These are phyloP conservation scores for Vigna mungo DNA, from an alignment of 306 rosid genomes.

Conservation along the genomic window DNA sequence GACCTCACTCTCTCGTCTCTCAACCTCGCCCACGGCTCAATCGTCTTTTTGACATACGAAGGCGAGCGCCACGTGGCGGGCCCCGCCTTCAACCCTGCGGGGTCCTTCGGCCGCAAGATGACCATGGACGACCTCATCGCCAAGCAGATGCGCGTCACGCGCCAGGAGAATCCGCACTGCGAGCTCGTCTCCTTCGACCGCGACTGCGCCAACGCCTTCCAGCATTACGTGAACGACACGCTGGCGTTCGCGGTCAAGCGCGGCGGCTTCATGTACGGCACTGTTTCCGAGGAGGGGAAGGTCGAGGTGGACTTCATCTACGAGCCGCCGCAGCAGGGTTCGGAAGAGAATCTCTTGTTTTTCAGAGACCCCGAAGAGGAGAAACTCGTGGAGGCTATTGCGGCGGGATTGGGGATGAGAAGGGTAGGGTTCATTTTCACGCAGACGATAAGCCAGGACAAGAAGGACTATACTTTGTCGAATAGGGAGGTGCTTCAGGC, in stretches of 20 bases:
- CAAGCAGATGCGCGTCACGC: slow-evolving; percentile 84
- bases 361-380: slow-evolving; percentile 83
- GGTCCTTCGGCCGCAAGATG: slow-evolving; percentile 97
- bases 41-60: slow-evolving; percentile 71
- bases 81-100: slow-evolving; percentile 71
- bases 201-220: slow-evolving; percentile 88
- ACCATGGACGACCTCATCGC: slow-evolving; percentile 99
- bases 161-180: slow-evolving; percentile 90
- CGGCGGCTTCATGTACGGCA: slow-evolving; percentile 94
- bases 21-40: slow-evolving; percentile 77
- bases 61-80: slow-evolving; percentile 85
- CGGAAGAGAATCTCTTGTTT: slow-evolving; percentile 66
- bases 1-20: slow-evolving; percentile 62
- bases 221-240: slow-evolving; percentile 83
- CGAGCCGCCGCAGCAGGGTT: slow-evolving; percentile 93
- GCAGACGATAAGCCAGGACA: slow-evolving; percentile 84
- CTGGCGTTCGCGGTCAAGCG: slow-evolving; percentile 88
- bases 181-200: slow-evolving; percentile 92
- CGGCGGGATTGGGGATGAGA: slow-evolving; percentile 83
- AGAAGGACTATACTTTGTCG: slow-evolving; percentile 86
- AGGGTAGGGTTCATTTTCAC: slow-evolving; percentile 91
- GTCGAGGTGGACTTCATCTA: slow-evolving; percentile 93
- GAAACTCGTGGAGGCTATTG: slow-evolving; percentile 84
- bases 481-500: slow-evolving; percentile 89
- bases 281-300: slow-evolving; percentile 78